A percentile compares a stretch with the other conserved stretches of the same genome.
Evolutionary conservation across 306 rosid species (phyloP).

Genomic region (Rosa chinensis): DNA sequence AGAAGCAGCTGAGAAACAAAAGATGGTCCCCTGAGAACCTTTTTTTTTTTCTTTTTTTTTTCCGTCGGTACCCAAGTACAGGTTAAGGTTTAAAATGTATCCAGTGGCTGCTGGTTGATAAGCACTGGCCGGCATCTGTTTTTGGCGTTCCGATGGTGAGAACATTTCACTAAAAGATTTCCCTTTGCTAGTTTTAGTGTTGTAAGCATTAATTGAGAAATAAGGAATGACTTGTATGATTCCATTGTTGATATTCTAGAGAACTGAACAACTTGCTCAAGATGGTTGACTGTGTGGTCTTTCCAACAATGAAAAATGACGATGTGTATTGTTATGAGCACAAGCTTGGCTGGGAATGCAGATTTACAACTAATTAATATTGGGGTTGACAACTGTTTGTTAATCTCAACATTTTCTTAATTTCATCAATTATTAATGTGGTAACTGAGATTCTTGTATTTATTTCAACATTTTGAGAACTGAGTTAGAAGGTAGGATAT

Average conservation of each 20-base stretch:
- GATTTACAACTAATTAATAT: slow-evolving; percentile 13
- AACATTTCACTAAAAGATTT: neutral
- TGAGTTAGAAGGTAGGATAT: slow-evolving; percentile 17
- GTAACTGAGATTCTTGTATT: slow-evolving; percentile 28
- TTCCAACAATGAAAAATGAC: neutral
- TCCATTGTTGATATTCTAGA: slow-evolving; percentile 11
- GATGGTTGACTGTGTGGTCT: neutral
- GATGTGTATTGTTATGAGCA: neutral
- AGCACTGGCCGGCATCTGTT: neutral
- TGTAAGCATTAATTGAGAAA: slow-evolving; percentile 14
- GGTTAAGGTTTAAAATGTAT: neutral
- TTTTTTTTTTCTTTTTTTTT: neutral
- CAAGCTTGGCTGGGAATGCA: slow-evolving; percentile 26
- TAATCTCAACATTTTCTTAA: neutral
- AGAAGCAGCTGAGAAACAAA: neutral
- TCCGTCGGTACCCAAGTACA: neutral
- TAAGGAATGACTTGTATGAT: neutral
- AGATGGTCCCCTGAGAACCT: neutral
- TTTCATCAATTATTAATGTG: neutral
- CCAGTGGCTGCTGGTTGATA: neutral
- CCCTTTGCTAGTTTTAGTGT: neutral
- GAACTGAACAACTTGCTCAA: slow-evolving; percentile 2
- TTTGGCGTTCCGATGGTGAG: neutral
- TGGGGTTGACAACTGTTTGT: slow-evolving; percentile 19
- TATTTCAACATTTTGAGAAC: slow-evolving; percentile 22